Conservation (phyloP, 129 eudicot species). For the Artemisia argyi region DNA sequence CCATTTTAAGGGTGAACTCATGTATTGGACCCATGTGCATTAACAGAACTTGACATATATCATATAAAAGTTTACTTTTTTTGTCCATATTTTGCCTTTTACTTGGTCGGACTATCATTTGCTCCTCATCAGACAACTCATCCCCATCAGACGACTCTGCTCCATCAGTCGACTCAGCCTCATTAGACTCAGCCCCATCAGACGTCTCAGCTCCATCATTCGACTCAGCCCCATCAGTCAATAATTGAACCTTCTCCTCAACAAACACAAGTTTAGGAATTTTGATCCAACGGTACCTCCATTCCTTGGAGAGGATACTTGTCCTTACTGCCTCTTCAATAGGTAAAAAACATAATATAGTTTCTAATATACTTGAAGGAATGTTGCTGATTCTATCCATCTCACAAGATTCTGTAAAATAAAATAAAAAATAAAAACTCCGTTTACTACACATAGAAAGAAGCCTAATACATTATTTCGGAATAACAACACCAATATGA, state of each 20-base stretch:
- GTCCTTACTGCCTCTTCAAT: neutral
- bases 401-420: neutral
- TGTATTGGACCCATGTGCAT: neutral
- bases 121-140: too few species aligned
- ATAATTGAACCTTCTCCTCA: too few species aligned
- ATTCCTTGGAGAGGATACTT: constrained; percentile 1
- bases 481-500: too few species aligned
- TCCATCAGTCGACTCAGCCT: too few species aligned
- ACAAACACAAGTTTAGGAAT: neutral
- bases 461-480: too few species aligned
- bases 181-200: neutral
- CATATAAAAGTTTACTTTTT: neutral
- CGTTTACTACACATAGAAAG: too few species aligned
- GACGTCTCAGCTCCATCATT: neutral
- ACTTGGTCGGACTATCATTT: neutral
- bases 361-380: neutral
- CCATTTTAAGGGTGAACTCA: neutral
- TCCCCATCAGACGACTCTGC: too few species aligned
- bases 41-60: constrained; percentile 1
- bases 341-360: neutral
- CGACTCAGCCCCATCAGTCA: too few species aligned
- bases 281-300: constrained; percentile 4
- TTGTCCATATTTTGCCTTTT: neutral
- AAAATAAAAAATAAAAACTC: too few species aligned
- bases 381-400: neutral